Conservation (phyloP, 768 basidiomycete genomes). For the Rhodotorula diobovata region DNA sequence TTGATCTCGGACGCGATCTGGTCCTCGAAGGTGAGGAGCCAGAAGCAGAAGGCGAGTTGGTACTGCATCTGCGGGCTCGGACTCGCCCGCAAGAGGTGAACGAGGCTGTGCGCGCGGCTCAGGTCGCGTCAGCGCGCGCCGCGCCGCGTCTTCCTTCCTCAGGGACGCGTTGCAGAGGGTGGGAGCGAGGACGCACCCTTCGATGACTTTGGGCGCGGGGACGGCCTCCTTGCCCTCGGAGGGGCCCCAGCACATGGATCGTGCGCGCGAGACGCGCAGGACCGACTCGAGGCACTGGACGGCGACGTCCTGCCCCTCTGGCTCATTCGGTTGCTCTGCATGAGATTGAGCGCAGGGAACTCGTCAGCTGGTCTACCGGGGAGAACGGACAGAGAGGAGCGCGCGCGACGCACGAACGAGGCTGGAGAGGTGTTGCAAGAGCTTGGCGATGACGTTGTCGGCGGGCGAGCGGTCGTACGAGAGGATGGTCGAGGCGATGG, state of each 20-base stretch:
- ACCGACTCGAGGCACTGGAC: conserved; percentile 86
- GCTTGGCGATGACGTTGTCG: conserved; percentile 57
- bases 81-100: conserved; percentile 74
- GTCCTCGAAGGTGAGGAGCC: conserved; percentile 88
- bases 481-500: conserved; percentile 80
- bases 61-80: conserved; percentile 88
- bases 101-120: conserved; percentile 54
- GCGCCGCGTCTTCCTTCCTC: not conserved
- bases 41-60: conserved; percentile 85
- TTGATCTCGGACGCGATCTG: conserved; percentile 80
- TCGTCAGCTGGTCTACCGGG: not conserved
- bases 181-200: conserved; percentile 43
- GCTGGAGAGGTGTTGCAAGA: conserved; percentile 59
- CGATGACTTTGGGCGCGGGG: conserved; percentile 48
- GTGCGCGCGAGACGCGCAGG: conserved; percentile 71
- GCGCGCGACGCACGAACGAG: conserved; percentile 52
- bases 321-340: conserved; percentile 54
- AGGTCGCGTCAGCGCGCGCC: no score
- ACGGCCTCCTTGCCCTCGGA: conserved; percentile 68
- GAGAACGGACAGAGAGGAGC: no score
- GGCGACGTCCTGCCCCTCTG: conserved; percentile 66
- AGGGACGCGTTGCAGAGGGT: not conserved
- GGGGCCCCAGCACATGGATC: conserved; percentile 71
- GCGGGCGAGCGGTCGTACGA: conserved; percentile 52
- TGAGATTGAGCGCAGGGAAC: rapidly evolving